A percentile compares a stretch with the other conserved stretches of the same genome.
Conservation (phyloP, 192 early-diverging fungal species). For the Backusella tarrabulga region DNA sequence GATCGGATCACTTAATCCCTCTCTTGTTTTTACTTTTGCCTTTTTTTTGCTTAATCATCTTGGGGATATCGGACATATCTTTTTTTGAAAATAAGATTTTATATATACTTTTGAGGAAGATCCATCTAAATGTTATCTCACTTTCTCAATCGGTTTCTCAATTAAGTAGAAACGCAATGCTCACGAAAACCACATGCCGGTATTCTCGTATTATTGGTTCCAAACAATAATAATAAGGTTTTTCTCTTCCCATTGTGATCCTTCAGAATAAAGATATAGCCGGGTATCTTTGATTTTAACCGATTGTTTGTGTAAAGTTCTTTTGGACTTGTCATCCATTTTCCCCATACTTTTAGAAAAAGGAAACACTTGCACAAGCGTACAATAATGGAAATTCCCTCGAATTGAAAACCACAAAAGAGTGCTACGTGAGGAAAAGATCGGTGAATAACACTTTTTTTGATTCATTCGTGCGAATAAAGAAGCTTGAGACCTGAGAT, state of each 20-base stretch:
- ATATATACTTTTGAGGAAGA: not conserved
- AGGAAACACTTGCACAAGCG: not conserved
- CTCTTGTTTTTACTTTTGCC: not conserved
- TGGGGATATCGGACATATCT: not conserved
- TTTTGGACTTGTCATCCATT: not conserved
- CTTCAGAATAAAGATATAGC: not conserved
- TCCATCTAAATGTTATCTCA: not conserved
- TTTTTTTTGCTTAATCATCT: not conserved
- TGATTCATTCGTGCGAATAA: not conserved
- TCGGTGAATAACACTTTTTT: not conserved
- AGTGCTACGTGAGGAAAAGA: not conserved
- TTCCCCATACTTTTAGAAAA: conserved; percentile 5
- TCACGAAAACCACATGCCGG: not conserved
- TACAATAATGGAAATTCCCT: not conserved
- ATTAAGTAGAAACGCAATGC: not conserved
- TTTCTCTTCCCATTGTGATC: not conserved
- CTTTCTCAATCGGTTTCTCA: not conserved
- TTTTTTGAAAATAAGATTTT: not conserved
- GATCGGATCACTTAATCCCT: not conserved
- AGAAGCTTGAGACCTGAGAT: not conserved
- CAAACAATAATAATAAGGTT: not conserved
- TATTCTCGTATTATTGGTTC: not conserved
- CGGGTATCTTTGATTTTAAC: not conserved
- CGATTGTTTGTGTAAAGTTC: not conserved
- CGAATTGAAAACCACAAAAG: not conserved